phyloP scores from a whole-genome alignment of 2,329 filamentous ascomycete species.

The Curvularia eragrostidis region DNA sequence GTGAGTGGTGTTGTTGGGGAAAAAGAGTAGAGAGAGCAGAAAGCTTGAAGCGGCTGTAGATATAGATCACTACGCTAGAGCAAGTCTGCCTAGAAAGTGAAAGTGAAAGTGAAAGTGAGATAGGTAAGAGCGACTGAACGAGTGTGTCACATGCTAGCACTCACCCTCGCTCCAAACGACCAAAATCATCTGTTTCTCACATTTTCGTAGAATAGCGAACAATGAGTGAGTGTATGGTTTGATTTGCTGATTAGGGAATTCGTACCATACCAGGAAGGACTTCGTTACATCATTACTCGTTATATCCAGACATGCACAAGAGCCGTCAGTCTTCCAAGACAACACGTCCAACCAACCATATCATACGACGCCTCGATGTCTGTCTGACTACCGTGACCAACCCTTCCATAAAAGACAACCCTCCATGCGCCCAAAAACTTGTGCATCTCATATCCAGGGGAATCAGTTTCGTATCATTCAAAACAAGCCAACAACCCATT shows the following conservation, averaged over 20 bases:
- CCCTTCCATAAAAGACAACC: slow-evolving; percentile 1
- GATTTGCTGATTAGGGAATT: not conserved
- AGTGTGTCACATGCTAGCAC: not conserved
- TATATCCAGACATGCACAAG: slow-evolving; percentile 4
- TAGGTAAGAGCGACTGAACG: not conserved
- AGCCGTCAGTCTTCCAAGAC: not conserved
- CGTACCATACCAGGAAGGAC: not conserved
- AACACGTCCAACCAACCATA: not conserved
- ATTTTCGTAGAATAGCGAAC: not conserved
- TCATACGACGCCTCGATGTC: not conserved
- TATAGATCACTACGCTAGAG: not conserved
- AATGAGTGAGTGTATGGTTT: not conserved
- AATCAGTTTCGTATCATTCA: not conserved
- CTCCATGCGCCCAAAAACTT: not conserved
- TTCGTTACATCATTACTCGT: slow-evolving; percentile 11
- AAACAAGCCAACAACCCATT: not conserved
- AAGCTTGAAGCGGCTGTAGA: not conserved
- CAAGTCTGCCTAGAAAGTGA: not conserved
- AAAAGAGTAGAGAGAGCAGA: not conserved
- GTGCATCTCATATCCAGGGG: not conserved
- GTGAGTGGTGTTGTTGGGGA: not conserved
- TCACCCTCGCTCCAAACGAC: too few relatives aligned
- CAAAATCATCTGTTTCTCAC: too few relatives aligned
- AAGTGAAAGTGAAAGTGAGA: not conserved
- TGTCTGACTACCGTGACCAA: not conserved